A percentile compares a stretch with the other conserved stretches of the same genome.
Conservation (phyloP, 169 alveolate species). For the Plasmodium fragile region DNA sequence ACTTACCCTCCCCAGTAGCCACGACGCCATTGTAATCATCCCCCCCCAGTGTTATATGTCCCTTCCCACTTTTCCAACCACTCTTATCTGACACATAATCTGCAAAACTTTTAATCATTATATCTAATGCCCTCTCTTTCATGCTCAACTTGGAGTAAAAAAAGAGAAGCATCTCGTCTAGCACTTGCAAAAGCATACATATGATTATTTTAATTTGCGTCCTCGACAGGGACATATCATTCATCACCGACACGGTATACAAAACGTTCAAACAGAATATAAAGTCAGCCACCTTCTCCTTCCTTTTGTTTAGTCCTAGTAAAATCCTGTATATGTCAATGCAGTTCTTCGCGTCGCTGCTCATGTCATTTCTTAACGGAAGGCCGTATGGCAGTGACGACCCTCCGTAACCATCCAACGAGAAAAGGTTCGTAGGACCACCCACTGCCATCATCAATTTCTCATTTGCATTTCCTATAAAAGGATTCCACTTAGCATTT, state of each 20-base stretch:
- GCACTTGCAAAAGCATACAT: conserved; percentile 27
- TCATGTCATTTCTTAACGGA: neutral
- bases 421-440: neutral
- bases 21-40: neutral
- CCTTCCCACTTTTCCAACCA: neutral
- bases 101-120: conserved; percentile 29
- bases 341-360: conserved; percentile 11
- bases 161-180: conserved; percentile 40
- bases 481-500: neutral
- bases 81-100: neutral
- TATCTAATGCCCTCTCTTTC: conserved; percentile 39
- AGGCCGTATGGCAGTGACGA: neutral
- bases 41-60: neutral
- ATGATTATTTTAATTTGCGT: conserved; percentile 33
- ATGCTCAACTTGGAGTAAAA: conserved; percentile 11
- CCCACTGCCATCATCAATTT: neutral
- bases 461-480: neutral
- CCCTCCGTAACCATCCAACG: neutral
- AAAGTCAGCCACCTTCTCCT: conserved; percentile 65
- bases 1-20: neutral
- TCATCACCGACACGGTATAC: conserved; percentile 29
- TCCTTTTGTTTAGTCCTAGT: conserved; percentile 45
- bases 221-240: conserved; percentile 18
- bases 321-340: conserved; percentile 56
- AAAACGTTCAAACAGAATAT: conserved; percentile 49